Evolutionary conservation across 2,329 filamentous ascomycete genomes (phyloP), one percentile per base, ranked within the genome.

Genomic region (Penicillium sp.): DNA sequence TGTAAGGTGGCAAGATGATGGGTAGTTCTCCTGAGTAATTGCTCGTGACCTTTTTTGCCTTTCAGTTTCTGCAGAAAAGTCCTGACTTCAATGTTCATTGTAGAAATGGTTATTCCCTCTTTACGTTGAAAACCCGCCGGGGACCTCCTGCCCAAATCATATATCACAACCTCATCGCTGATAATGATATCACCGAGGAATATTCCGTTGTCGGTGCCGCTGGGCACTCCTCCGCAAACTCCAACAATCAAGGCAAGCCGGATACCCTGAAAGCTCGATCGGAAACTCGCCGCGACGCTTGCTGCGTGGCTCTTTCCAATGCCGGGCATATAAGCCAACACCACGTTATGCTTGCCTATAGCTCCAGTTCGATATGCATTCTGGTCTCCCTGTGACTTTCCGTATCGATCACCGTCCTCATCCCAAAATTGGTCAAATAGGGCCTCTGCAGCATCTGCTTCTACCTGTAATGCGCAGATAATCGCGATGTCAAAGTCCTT

Each of bases 131-230:
- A 56, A 1, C 31, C 33, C 19, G 16, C 51, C 2, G 51, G 57
- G 11, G 19, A 21, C 31, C 21, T 48, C 29, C 37, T 56, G 5
- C 53, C 57, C 3, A 56, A 39, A 22, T 59, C 57, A 24, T 55
- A 57, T n/a, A 16, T 10, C 29, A 57, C 33, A 1, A 59, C 54
- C 5, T 56, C 54, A 41, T 49, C 48, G n/a, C 51, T 57, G 14
- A 59, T 51, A 9, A 59, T 47, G 0, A 59, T 48, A 43, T 57
- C 57, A 6, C 57, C 54, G 19, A 59, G 57, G 7, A 55, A 59
- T 11, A 59, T 55, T 2, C 29, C 53, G 1, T 39, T 19, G 3
- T 37, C 26, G 9, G 14, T 39, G 2, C 19, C 22, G 10, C 8
- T 14, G 44, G 57, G 57, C 1, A 56, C 57, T 2, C 53, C 57